Conservation (phyloP, 352 stramenopile genomes). For the Phytophthora chlamydospora region DNA sequence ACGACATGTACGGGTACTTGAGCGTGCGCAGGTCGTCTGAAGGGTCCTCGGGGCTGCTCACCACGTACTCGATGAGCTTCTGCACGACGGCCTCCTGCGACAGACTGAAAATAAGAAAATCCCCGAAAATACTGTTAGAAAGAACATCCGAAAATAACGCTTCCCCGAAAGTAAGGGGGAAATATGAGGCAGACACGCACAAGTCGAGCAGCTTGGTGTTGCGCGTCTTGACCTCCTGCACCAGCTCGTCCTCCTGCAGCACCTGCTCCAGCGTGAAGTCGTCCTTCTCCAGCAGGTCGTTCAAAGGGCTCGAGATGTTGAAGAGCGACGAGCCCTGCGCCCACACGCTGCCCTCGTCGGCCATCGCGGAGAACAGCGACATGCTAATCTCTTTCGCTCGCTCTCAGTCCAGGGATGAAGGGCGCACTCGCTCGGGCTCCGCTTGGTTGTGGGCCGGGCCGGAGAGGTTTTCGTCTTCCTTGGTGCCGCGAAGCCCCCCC, state of each 20-base stretch:
- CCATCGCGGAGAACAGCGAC: slow-evolving; percentile 87
- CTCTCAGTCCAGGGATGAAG: not conserved
- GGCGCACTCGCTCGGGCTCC: slow-evolving; percentile 19
- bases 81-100: slow-evolving; percentile 69
- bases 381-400: slow-evolving; percentile 38
- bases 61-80: slow-evolving; percentile 84
- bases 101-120: slow-evolving; percentile 46
- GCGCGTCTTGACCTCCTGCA: slow-evolving; percentile 97
- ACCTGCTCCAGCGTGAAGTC: slow-evolving; percentile 94
- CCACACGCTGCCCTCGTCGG: slow-evolving; percentile 84
- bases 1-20: slow-evolving; percentile 98
- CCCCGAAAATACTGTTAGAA: not conserved
- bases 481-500: slow-evolving; percentile 31
- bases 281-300: slow-evolving; percentile 95
- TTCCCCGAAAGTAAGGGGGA: slow-evolving; percentile 11
- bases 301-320: slow-evolving; percentile 93
- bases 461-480: slow-evolving; percentile 38
- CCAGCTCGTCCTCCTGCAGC: slow-evolving; percentile 96
- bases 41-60: slow-evolving; percentile 52
- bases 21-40: slow-evolving; percentile 69
- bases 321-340: slow-evolving; percentile 86
- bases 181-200: slow-evolving; percentile 42
- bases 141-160: not conserved
- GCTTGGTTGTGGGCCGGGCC: slow-evolving; percentile 22
- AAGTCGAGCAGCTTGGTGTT: slow-evolving; percentile 96